Conservation (phyloP, 208 protist species). For the Novymonas esmeraldas region DNA sequence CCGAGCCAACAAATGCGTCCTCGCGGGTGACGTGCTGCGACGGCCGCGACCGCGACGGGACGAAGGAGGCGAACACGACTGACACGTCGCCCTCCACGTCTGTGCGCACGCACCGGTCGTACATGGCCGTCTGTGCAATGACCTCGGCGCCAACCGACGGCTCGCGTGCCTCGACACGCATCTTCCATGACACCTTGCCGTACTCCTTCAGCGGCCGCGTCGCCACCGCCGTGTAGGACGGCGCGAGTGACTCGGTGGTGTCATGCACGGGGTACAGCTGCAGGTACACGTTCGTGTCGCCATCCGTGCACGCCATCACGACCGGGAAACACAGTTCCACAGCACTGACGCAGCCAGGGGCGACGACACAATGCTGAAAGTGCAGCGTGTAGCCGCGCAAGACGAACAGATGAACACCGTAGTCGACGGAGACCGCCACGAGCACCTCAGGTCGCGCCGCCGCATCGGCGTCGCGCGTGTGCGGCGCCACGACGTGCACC, state of each 20-base stretch:
- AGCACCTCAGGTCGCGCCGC: slow-evolving; percentile 26
- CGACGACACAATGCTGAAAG: slow-evolving; percentile 33
- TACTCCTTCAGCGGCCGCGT: slow-evolving; percentile 29
- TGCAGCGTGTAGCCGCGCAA: slow-evolving; percentile 27
- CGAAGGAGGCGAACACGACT: slow-evolving; percentile 25
- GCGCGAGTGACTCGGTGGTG: slow-evolving; percentile 27
- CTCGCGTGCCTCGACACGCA: slow-evolving; percentile 29
- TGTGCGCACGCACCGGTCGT: slow-evolving; percentile 37
- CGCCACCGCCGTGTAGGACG: slow-evolving; percentile 17
- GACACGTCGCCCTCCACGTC: slow-evolving; percentile 50
- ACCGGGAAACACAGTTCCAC: slow-evolving; percentile 29
- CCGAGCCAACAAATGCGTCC: slow-evolving; percentile 26
- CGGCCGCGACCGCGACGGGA: neutral
- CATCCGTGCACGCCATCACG: slow-evolving; percentile 26
- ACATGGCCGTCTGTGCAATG: slow-evolving; percentile 23
- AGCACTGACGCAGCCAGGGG: slow-evolving; percentile 14
- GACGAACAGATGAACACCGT: slow-evolving; percentile 23
- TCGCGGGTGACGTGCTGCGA: slow-evolving; percentile 22
- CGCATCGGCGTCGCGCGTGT: slow-evolving; percentile 12
- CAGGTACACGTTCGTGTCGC: slow-evolving; percentile 32
- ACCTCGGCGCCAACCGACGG: slow-evolving; percentile 22
- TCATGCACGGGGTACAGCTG: slow-evolving; percentile 34
- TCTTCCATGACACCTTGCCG: slow-evolving; percentile 37
- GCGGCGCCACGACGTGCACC: slow-evolving; percentile 25
- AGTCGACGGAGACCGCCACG: slow-evolving; percentile 21